Evolutionary conservation across 1,284 basidiomycete species (phyloP).

Genomic region (Ustilago bromivora): DNA sequence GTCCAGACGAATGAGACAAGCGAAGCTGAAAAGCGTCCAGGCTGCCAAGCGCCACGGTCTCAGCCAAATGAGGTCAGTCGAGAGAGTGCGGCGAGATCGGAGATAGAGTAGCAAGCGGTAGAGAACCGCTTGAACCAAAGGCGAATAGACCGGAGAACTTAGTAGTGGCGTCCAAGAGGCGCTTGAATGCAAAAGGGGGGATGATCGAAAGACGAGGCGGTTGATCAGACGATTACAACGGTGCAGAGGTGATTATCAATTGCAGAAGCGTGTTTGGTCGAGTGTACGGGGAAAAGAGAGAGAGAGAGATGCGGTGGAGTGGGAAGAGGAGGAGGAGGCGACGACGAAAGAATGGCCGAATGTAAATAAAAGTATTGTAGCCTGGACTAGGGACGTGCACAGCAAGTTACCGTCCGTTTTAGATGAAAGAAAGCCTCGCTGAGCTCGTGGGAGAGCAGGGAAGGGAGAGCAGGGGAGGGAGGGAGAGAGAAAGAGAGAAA

Average conservation of each 20-base stretch:
- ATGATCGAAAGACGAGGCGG: no score
- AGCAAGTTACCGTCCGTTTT: slow-evolving; percentile 1
- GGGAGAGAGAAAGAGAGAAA: background rate
- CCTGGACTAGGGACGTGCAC: background rate
- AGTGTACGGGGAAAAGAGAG: background rate
- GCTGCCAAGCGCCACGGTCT: background rate
- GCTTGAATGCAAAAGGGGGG: background rate
- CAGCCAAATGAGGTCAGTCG: background rate
- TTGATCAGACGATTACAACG: no score
- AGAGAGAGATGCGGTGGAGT: background rate
- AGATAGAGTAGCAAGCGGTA: background rate
- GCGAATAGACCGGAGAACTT: background rate
- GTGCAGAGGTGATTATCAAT: no score
- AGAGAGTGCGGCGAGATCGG: background rate
- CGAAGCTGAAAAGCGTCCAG: background rate
- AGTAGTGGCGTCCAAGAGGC: background rate
- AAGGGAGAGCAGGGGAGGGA: background rate
- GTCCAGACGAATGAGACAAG: no score
- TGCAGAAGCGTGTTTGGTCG: background rate
- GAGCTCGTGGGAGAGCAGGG: slow-evolving; percentile 24
- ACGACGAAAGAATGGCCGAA: background rate
- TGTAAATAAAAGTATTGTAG: slow-evolving; percentile 1
- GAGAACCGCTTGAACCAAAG: background rate
- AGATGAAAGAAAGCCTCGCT: slow-evolving; percentile 35
- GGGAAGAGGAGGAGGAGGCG: background rate